These are phyloP conservation scores for Prunus persica DNA, from an alignment of 306 rosid species.

Conservation along the genomic window DNA sequence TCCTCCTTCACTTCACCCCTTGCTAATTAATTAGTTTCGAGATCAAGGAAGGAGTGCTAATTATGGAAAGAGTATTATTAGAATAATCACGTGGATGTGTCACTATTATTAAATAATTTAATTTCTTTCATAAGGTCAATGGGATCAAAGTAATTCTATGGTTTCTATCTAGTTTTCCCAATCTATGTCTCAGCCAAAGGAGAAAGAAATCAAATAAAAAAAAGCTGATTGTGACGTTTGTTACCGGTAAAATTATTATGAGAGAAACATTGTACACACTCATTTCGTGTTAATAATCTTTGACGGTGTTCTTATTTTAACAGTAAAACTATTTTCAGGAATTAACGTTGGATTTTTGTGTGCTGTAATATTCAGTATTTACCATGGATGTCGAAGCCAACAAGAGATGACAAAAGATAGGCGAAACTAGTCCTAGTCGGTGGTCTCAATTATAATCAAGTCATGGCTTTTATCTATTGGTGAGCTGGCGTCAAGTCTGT, in stretches of 20 bases:
- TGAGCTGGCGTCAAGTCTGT: neutral
- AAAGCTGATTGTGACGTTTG: neutral
- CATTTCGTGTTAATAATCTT: too few relatives aligned
- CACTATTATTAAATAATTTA: neutral
- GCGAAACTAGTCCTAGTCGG: neutral
- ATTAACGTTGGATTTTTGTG: neutral
- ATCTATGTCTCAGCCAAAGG: neutral
- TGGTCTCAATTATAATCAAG: neutral
- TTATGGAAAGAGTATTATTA: neutral
- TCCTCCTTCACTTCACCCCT: neutral
- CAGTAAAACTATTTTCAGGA: neutral
- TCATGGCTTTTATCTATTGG: neutral
- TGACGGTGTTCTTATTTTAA: neutral
- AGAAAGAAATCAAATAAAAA: neutral
- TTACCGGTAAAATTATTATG: neutral
- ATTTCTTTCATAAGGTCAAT: constrained; percentile 17
- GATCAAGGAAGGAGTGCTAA: neutral
- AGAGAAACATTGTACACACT: neutral
- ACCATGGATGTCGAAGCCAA: neutral
- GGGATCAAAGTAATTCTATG: constrained; percentile 12
- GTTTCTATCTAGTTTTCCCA: neutral
- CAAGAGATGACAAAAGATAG: neutral
- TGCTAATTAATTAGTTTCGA: neutral
- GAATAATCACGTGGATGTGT: neutral
- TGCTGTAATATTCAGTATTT: neutral